Conservation (phyloP, 306 rosid species). For the Cucurbita moschata region DNA sequence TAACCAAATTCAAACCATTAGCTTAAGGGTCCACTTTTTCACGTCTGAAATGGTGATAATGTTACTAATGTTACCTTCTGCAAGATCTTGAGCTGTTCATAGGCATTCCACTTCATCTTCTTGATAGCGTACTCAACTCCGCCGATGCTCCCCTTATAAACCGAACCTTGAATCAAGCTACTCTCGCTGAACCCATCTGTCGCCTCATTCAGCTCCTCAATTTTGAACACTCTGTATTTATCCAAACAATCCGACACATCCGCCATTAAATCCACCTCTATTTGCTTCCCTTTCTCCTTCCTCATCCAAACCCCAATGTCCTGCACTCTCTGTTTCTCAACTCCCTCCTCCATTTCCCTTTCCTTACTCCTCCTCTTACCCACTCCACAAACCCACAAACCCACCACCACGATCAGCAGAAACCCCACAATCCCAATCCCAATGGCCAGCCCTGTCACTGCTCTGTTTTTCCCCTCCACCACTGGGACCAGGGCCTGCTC, state of each 20-base stretch:
- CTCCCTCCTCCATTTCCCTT: slow-evolving; percentile 5
- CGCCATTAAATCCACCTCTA: slow-evolving; percentile 54
- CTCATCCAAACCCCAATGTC: slow-evolving; percentile 12
- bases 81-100: slow-evolving; percentile 90
- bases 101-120: slow-evolving; percentile 96
- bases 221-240: slow-evolving; percentile 62
- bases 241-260: slow-evolving; percentile 87
- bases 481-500: slow-evolving; percentile 6
- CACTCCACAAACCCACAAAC: slow-evolving; percentile 39
- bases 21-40: neutral
- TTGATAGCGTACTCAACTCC: slow-evolving; percentile 64
- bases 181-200: slow-evolving; percentile 48
- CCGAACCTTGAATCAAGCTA: slow-evolving; percentile 68
- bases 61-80: slow-evolving; percentile 50
- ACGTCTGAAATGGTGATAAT: neutral
- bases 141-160: slow-evolving; percentile 48
- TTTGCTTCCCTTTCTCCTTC: slow-evolving; percentile 16
- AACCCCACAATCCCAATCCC: slow-evolving; percentile 53
- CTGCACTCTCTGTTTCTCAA: slow-evolving; percentile 13
- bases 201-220: slow-evolving; percentile 53
- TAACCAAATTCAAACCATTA: neutral
- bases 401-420: slow-evolving; percentile 34
- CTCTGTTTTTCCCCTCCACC: slow-evolving; percentile 23
- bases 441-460: slow-evolving; percentile 45
- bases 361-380: slow-evolving; percentile 15